These are phyloP conservation scores for Salix purpurea DNA, from an alignment of 345 rosid species.

Conservation along the genomic window DNA sequence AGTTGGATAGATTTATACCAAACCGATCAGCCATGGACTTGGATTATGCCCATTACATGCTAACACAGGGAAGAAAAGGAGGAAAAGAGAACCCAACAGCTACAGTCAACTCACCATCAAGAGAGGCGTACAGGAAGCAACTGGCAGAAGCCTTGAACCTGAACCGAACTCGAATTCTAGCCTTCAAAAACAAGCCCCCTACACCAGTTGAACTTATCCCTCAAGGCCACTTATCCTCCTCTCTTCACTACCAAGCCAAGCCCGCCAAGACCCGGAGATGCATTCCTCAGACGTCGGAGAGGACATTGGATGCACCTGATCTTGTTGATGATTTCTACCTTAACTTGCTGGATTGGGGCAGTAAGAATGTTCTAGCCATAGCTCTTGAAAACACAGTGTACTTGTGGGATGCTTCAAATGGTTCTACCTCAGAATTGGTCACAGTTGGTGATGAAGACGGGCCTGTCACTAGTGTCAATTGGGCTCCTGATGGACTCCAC, in stretches of 20 bases:
- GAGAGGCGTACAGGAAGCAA: slow-evolving; percentile 57
- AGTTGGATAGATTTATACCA: slow-evolving; percentile 18
- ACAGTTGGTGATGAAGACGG: slow-evolving; percentile 32
- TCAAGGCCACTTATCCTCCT: background rate
- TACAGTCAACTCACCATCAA: slow-evolving; percentile 43
- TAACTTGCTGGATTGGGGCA: slow-evolving; percentile 17
- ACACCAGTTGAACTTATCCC: slow-evolving; percentile 25
- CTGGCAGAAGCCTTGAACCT: slow-evolving; percentile 59
- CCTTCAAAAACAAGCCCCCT: slow-evolving; percentile 69
- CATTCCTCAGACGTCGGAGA: slow-evolving; percentile 19
- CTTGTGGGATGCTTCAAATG: slow-evolving; percentile 15
- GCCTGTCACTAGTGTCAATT: slow-evolving; percentile 45
- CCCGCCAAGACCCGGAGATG: background rate
- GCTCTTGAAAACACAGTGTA: slow-evolving; percentile 15
- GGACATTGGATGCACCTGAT: slow-evolving; percentile 15
- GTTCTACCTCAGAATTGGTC: slow-evolving; percentile 40
- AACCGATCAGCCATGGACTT: slow-evolving; percentile 16
- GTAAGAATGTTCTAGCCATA: slow-evolving; percentile 21
- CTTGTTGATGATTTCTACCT: slow-evolving; percentile 12
- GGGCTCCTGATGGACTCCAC: slow-evolving; percentile 46
- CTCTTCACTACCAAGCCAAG: background rate
- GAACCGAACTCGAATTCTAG: slow-evolving; percentile 61
- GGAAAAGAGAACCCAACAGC: slow-evolving; percentile 36
- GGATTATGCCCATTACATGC: slow-evolving; percentile 20
- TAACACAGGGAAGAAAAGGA: slow-evolving; percentile 36